Base-by-base conservation (phyloP, 441 rosid genomes). In the Pelargonium cotyledonis region DNA sequence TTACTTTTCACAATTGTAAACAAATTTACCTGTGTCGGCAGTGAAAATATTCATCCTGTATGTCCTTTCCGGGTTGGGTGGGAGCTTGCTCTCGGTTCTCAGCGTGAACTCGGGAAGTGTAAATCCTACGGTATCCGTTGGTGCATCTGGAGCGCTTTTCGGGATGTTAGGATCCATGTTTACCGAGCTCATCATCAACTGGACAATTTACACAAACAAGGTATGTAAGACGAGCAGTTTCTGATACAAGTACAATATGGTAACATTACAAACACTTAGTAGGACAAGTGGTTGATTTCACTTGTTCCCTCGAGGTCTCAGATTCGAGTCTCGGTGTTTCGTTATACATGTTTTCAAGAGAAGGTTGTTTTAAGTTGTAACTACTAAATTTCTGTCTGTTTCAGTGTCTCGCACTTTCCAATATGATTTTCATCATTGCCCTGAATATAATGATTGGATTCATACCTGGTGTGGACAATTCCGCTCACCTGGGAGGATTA, bases 91-190 rank as follows among this genome's bases (percentile, higher is more conserved):
- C 77, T 92, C 98, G 72, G 78, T 87, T 64, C 79, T 89, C 29
- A 65, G 43, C 55, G 12, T 65, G 9, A 68, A 72, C 11, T 8
- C 31, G 6, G 4, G 38, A 11, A 18, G 53, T 0, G 18, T 40
- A 11, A 78, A 71, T 38, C 38, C 38, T 3, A 75, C 65, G 4
- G 76, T 90, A 61, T 90, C 98, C 0, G 96, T 92, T 0, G 96
- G 97, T 18, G 98, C 97, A 55, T 92, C 97, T 0, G 98, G 98
- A 8, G 92, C 97, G 1, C 85, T 90, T 66, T 85, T 92, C 51
- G 98, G 98, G 19, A 80, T 92, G 75, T 76, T 92, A 11, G 98
- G 97, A 58, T 86, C 89, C 8, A 86, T 90, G 98, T 89, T 88
- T 55, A 89, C 97, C 1, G 98, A 90, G 81, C 89, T 90, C 16